A percentile compares a stretch with the other conserved stretches of the same genome.
Conservation (phyloP, 2,329 filamentous ascomycete species). For the Colletotrichum eremochloae region DNA sequence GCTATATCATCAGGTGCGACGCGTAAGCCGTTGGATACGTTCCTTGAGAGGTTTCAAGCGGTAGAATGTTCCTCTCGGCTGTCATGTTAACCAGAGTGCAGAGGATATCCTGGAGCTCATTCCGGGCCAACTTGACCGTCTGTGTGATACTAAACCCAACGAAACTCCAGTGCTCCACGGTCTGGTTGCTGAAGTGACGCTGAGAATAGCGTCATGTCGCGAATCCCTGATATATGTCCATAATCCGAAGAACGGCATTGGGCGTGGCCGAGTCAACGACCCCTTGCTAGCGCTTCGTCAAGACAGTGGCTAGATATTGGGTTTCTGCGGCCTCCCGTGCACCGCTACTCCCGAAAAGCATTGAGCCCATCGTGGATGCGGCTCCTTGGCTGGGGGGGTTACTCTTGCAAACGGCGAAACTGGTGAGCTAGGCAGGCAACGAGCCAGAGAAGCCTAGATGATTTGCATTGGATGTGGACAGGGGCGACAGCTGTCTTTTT, state of each 20-base stretch:
- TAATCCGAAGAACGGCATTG: conserved; percentile 24
- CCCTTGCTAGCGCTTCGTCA: conserved; percentile 46
- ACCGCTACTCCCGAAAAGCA: conserved; percentile 32
- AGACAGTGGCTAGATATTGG: conserved; percentile 50
- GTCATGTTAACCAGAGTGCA: conserved; percentile 1
- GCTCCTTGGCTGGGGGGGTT: conserved; percentile 3
- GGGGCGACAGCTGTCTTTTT: conserved; percentile 3
- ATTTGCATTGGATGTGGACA: conserved; percentile 3
- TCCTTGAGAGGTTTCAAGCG: conserved; percentile 8
- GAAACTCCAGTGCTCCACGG: neutral
- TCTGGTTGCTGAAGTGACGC: conserved; percentile 19
- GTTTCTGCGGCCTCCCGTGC: conserved; percentile 55
- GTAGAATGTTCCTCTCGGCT: neutral
- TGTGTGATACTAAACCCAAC: conserved; percentile 26
- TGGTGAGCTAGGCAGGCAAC: conserved; percentile 8
- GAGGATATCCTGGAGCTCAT: conserved; percentile 4
- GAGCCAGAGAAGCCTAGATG: neutral
- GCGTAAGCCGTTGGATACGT: conserved; percentile 5
- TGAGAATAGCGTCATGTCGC: conserved; percentile 18
- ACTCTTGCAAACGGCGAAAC: conserved; percentile 31
- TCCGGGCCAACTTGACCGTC: neutral
- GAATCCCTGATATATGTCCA: conserved; percentile 8
- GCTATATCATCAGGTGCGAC: conserved; percentile 11
- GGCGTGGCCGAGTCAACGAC: conserved; percentile 54
- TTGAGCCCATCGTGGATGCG: conserved; percentile 13